phyloP scores from a whole-genome alignment of 495 filamentous ascomycete species.

The Chaetomidium leptoderma region DNA sequence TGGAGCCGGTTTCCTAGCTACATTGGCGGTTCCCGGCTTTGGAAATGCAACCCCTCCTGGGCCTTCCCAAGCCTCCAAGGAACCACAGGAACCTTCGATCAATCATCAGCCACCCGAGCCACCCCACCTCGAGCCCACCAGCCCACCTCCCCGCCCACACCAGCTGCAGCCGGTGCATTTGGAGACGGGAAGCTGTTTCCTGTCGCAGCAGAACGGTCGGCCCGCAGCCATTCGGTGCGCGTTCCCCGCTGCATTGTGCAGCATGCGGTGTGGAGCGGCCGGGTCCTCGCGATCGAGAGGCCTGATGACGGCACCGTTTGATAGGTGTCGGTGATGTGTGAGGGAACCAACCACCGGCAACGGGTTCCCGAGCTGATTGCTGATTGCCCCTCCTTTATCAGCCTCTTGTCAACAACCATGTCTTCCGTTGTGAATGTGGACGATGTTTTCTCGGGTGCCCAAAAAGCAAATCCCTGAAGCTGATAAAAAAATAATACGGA shows the following conservation, averaged over 20 bases:
- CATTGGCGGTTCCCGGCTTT: slow-evolving; percentile 23
- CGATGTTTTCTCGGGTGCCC: slow-evolving; percentile 19
- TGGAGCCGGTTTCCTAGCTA: slow-evolving; percentile 21
- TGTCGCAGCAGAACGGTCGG: slow-evolving; percentile 8
- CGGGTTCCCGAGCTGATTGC: slow-evolving; percentile 9
- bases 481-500: slow-evolving; percentile 2
- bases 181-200: slow-evolving; percentile 16
- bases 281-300: slow-evolving; percentile 2
- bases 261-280: background rate
- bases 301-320: background rate
- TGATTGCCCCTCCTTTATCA: slow-evolving; percentile 20
- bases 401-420: background rate
- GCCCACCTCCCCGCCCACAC: slow-evolving; percentile 9
- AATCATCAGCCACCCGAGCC: too few relatives aligned
- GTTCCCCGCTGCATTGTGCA: slow-evolving; percentile 8
- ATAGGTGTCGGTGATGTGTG: background rate
- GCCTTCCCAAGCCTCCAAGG: too few relatives aligned
- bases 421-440: slow-evolving; percentile 7
- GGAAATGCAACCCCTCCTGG: slow-evolving; percentile 22
- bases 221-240: slow-evolving; percentile 9
- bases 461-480: slow-evolving; percentile 10
- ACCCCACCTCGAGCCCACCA: background rate
- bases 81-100: slow-evolving; percentile 24
- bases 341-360: slow-evolving; percentile 2
- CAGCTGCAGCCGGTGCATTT: slow-evolving; percentile 12